Evolutionary conservation across 805 yeast genomes (phyloP).

Genomic region (Barnettozyma sp.): DNA sequence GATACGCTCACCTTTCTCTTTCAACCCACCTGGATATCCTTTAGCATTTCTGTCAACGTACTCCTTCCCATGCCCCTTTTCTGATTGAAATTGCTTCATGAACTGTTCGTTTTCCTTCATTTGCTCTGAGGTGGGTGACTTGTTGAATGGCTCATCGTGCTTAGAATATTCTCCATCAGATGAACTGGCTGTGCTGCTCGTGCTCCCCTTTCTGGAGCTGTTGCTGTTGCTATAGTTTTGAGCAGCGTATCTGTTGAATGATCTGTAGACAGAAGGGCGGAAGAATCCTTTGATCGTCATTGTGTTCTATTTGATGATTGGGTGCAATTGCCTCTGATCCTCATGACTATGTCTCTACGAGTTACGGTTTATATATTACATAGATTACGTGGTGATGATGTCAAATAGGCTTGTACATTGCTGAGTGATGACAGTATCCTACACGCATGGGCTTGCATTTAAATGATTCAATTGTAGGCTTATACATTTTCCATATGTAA

Average conservation of each 20-base stretch:
- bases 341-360: too few relatives aligned
- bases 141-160: conserved; percentile 3
- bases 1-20: conserved; percentile 20
- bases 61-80: conserved; percentile 1
- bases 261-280: conserved; percentile 1
- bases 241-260: neutral
- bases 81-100: neutral
- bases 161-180: too few relatives aligned
- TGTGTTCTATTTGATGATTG: neutral
- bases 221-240: neutral
- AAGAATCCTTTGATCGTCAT: neutral
- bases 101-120: conserved; percentile 1
- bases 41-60: conserved; percentile 6
- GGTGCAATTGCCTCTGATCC: too few relatives aligned
- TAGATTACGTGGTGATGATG: too few relatives aligned
- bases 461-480: too few relatives aligned
- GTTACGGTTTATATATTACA: too few relatives aligned
- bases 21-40: conserved; percentile 15
- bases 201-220: too few relatives aligned
- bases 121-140: conserved; percentile 5
- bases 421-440: too few relatives aligned
- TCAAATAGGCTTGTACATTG: too few relatives aligned
- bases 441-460: too few relatives aligned
- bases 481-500: neutral
- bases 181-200: too few relatives aligned